Conservation (phyloP, 192 early-diverging fungal genomes). For the Dissophora globulifera region DNA sequence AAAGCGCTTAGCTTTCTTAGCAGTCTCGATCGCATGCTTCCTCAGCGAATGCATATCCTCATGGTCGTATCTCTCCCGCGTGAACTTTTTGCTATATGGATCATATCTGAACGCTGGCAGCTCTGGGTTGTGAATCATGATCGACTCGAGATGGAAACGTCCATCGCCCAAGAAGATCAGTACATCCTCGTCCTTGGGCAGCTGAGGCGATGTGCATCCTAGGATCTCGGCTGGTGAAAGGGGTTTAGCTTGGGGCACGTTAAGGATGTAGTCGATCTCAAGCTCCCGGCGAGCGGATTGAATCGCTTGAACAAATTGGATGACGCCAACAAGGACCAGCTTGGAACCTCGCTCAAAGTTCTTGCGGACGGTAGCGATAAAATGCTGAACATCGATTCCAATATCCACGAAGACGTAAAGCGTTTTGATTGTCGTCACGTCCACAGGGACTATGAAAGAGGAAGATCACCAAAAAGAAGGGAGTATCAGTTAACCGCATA, state of each 20-base stretch:
- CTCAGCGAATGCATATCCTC: constrained; percentile 90
- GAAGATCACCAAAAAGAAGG: too few species aligned
- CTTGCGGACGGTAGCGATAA: constrained; percentile 86
- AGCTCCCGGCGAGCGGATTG: constrained; percentile 75
- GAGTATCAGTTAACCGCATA: too few species aligned
- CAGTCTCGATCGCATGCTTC: constrained; percentile 82
- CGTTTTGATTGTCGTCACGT: constrained; percentile 93
- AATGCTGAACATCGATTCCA: constrained; percentile 92
- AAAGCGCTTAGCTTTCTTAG: constrained; percentile 78
- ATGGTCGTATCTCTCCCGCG: constrained; percentile 94
- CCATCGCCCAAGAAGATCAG: constrained; percentile 93
- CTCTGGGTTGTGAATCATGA: constrained; percentile 97
- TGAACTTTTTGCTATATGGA: constrained; percentile 93
- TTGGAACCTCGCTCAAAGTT: constrained; percentile 85
- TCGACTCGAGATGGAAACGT: constrained; percentile 97
- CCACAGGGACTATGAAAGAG: constrained; percentile 83
- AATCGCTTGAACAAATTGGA: constrained; percentile 93
- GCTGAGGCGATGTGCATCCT: constrained; percentile 93
- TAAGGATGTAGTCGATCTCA: constrained; percentile 71
- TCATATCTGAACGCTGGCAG: constrained; percentile 94
- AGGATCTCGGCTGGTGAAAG: constrained; percentile 95
- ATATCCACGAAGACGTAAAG: constrained; percentile 99
- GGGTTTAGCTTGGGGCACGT: constrained; percentile 93
- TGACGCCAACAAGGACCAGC: constrained; percentile 89
- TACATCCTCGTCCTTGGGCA: constrained; percentile 74